Base-by-base conservation (phyloP, 495 filamentous ascomycete genomes). In the Lasiosphaeria ovina region DNA sequence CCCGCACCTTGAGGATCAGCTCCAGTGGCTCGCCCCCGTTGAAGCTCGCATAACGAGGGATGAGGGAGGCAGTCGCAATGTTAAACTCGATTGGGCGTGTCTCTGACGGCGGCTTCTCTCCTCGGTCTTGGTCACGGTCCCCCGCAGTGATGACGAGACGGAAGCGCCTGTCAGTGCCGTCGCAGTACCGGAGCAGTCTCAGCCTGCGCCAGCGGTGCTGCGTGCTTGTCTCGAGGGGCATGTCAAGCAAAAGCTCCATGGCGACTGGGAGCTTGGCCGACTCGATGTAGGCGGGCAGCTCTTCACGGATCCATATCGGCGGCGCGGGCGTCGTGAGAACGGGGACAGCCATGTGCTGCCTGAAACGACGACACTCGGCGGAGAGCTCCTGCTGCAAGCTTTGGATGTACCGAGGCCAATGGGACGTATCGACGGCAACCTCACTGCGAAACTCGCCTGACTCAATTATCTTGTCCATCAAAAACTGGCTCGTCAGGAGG, bases 361-460 rank as follows among this genome's bases (percentile, higher is more conserved):
- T 32, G n/a, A 61, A 50, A 11, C 51, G 58, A 8, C 16, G 34
- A n/a, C 52, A 61, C 31, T 55, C 51, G 4, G 33, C n/a, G 33
- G 44, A 51, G 11, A 61, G 33, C 32, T 61, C 3, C 42, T 52
- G 16, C 10, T 53, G 51, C 34, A 61, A 31, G 33, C 35, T 50
- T 6, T 36, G 50, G 44, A 61, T 33, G n/a, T 61, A 61, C 12
- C 58, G 35, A 9, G 51, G 58, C 58, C 58, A 61, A 24, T 61
- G 58, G n/a, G 58, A 61, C 7, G 24, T 6, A 12, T 32, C 31
- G 2, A 24, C 24, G 24, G 40, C n/a, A 12, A 36, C n/a, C 31
- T 61, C 54, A n/a, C 44, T n/a, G 32, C 10, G 44, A 44, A 36
- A 61, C 58, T 61, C 58, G 32, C 32, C 17, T 9, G 58, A 61